Percentiles rank a stretch among this genome's conserved stretches.
phyloP scores from a whole-genome alignment of 352 stramenopile species.

The Pythium vanterpoolii region DNA sequence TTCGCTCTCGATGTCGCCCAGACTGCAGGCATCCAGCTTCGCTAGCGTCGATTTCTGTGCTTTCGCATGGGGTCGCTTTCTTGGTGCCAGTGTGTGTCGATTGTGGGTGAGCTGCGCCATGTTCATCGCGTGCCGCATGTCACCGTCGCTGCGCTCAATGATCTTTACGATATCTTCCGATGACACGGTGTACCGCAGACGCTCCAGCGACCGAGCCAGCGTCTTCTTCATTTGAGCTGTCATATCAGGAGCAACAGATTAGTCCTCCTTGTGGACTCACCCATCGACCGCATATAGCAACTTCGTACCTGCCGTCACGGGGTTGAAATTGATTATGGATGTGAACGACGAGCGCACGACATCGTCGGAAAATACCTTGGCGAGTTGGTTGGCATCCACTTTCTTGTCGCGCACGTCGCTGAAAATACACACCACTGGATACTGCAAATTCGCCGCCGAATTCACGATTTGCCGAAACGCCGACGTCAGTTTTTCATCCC shows the following conservation, averaged over 20 bases:
- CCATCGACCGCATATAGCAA: background rate
- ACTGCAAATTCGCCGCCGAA: conserved; percentile 29
- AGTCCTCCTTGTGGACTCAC: background rate
- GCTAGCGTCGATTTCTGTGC: conserved; percentile 1
- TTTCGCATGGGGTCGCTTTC: conserved; percentile 4
- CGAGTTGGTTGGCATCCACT: conserved; percentile 60
- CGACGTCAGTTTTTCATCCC: conserved; percentile 53
- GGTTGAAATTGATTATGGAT: conserved; percentile 75
- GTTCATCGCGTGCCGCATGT: conserved; percentile 80
- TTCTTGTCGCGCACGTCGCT: conserved; percentile 79
- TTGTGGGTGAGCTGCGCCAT: conserved; percentile 56
- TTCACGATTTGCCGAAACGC: conserved; percentile 57
- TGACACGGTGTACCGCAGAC: conserved; percentile 30
- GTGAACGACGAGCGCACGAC: conserved; percentile 68
- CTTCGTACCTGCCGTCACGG: conserved; percentile 53
- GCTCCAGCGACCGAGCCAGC: conserved; percentile 36
- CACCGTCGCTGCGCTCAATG: conserved; percentile 60
- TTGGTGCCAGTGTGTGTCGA: background rate
- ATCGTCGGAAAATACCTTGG: conserved; percentile 56
- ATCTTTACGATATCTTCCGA: conserved; percentile 40
- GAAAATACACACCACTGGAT: conserved; percentile 77
- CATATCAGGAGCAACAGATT: background rate
- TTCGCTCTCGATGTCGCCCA: conserved; percentile 1
- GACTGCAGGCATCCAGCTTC: background rate
- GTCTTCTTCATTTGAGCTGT: conserved; percentile 72